Evolutionary conservation across 306 rosid species (phyloP).

Genomic region (Morella rubra): DNA sequence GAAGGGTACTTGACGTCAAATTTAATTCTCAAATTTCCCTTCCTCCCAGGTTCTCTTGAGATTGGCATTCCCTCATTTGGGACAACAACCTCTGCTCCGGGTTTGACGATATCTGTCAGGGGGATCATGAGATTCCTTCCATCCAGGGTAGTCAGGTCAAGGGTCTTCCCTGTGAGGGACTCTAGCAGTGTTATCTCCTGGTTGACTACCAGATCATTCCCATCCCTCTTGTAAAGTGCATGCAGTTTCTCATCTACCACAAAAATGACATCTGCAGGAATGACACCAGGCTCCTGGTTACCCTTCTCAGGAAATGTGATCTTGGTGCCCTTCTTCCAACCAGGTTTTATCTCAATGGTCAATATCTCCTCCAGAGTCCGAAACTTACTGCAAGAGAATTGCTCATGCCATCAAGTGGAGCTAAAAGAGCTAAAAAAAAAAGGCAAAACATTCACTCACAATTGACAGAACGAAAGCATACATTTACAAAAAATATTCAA

Average conservation of each 20-base stretch:
- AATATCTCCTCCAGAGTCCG: conserved; percentile 77
- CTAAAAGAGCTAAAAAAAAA: conserved; percentile 13
- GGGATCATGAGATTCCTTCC: conserved; percentile 72
- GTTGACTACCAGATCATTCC: conserved; percentile 76
- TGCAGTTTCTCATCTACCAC: conserved; percentile 95
- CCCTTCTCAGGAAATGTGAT: conserved; percentile 90
- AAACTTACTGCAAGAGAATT: conserved; percentile 55
- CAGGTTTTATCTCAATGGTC: conserved; percentile 84
- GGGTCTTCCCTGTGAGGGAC: conserved; percentile 80
- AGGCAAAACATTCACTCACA: background rate
- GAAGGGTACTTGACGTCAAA: conserved; percentile 82
- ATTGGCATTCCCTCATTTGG: conserved; percentile 93
- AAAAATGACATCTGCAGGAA: conserved; percentile 81
- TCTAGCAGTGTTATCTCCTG: conserved; percentile 86
- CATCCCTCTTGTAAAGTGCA: conserved; percentile 69
- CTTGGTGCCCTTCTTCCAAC: conserved; percentile 98
- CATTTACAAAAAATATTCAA: background rate
- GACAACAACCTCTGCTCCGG: conserved; percentile 61
- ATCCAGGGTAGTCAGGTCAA: conserved; percentile 64
- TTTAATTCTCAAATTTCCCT: conserved; percentile 80
- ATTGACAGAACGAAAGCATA: conserved; percentile 9
- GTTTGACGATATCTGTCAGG: conserved; percentile 63
- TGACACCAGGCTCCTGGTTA: conserved; percentile 78
- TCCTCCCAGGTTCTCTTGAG: conserved; percentile 82
- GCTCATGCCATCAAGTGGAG: conserved; percentile 26